Evolutionary conservation across 2,329 filamentous ascomycete genomes (phyloP), one percentile per base, ranked within the genome.

Genomic region (Cryphonectria nitschkei): DNA sequence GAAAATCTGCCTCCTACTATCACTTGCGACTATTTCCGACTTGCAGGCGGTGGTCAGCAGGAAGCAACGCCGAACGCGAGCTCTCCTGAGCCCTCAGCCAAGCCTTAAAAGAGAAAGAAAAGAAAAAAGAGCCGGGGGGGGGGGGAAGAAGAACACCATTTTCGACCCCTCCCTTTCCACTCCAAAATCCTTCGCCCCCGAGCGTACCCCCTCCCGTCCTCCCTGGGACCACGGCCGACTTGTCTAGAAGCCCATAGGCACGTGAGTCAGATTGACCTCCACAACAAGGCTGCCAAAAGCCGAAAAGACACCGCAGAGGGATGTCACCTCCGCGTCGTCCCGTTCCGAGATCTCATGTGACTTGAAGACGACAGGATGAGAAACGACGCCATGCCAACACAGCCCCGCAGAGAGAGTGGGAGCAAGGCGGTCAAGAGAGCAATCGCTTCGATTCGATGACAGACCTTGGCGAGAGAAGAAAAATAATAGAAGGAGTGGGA

Each of bases 321-420:
- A 65, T 65, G 62, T 65, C 62, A 65, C 62, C 62, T 63, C 62
- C 62, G 43, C 62, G 43, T 65, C 62, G 62, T 65, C 41, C 62
- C 62, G 62, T 65, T 65, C 62, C 62, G 62, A 52, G 50, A 65
- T 26, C 62, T 52, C 62, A 65, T 52, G 62, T 65, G 62, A 65
- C 62, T 29, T 65, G 7, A 26, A 52, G 26, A 52, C 29, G 11
- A 34, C 37, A 46, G 41, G 41, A 13, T 64, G 41, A 16, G 41
- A 26, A 50, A 43, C 41, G 41, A 43, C 62, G 39, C 9, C 43
- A 19, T 34, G n/a, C 4, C 41, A 22, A n/a, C 62, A 43, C 11
- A 65, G 26, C 26, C 62, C 26, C 37, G 37, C 39, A 50, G 62
- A 32, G n/a, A n/a, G 11, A 16, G 3, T 19, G 62, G 9, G 39